Evolutionary conservation across 345 rosid genomes (phyloP).

Genomic region (Salix dunnii): DNA sequence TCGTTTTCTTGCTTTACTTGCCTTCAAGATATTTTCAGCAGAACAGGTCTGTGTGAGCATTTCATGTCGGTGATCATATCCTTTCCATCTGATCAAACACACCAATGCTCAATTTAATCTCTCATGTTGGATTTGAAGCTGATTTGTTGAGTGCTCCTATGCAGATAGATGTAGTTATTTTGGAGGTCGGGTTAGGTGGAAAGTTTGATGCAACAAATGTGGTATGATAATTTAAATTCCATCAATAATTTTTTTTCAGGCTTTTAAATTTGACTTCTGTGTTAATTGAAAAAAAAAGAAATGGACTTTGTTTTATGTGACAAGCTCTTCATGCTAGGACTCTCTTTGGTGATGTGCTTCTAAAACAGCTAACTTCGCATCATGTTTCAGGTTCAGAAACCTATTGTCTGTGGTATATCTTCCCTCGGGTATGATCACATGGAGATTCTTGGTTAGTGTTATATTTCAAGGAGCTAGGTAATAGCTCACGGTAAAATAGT

Average conservation of each 20-base stretch:
- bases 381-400: constrained; percentile 59
- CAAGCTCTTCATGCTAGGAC: not conserved
- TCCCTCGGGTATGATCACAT: constrained; percentile 98
- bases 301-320: not conserved
- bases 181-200: constrained; percentile 97
- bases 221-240: constrained; percentile 39
- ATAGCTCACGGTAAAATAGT: constrained; percentile 2
- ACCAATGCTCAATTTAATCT: not conserved
- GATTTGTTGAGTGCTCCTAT: not conserved
- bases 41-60: constrained; percentile 60
- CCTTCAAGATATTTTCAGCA: constrained; percentile 78
- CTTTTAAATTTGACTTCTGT: no score
- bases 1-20: constrained; percentile 84
- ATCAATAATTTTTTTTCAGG: not conserved
- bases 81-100: constrained; percentile 1
- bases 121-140: not conserved
- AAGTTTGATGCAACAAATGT: constrained; percentile 87
- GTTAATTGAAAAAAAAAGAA: not conserved
- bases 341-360: not conserved
- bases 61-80: not conserved
- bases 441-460: constrained; percentile 97
- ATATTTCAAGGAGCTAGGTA: constrained; percentile 20
- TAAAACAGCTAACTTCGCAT: constrained; percentile 13
- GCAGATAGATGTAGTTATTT: constrained; percentile 89
- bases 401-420: constrained; percentile 80